Base-by-base conservation (phyloP, 441 rosid species). In the Hura crepitans region DNA sequence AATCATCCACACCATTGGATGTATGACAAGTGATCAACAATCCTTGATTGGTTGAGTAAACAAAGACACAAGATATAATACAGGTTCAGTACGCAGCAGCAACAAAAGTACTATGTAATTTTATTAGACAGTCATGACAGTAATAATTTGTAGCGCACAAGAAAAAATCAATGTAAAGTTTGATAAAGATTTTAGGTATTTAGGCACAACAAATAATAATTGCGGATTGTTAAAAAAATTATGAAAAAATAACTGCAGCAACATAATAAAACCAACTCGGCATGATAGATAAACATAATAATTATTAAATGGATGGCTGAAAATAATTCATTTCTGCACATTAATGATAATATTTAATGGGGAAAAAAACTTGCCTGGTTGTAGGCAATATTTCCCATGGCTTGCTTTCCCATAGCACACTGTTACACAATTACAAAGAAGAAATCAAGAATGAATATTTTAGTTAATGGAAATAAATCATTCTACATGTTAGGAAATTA, bases 361-460 rank as follows among this genome's bases (percentile, higher is more conserved):
- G 9, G 9, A 39, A 33, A 39, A 62, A 58, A 59, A 79, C 90
- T 81, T 80, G 82, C 99, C 95, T 95, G 93, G 77, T 95, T 95
- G 80, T 88, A 90, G 61, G 98, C 97, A 71, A 95, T 88, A 78
- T 90, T 95, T 72, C 98, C 99, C 99, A 95, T 95, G 20, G 98
- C 97, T 86, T 95, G 99, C 86, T 95, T 95, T 72, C 99, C 99
- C 98, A 95, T 95, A 66, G 98, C 97, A 81, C 99, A 95, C 99
- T 95, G 78, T 66, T 43, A 70, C 11, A 74, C 11, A 28, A 65
- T 53, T 8, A 73, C 42, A 64, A 66, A 56, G 63, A 57, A 28
- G 66, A 66, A 62, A 43, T 53, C 65, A 66, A 17, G 58, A 71
- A 46, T 62, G n/a, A 63, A 68, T 71, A 78, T 63, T 60, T 65